Percentiles rank a stretch among this genome's conserved stretches.
Conservation (phyloP, 441 rosid genomes). For the Aquilaria agallochum region DNA sequence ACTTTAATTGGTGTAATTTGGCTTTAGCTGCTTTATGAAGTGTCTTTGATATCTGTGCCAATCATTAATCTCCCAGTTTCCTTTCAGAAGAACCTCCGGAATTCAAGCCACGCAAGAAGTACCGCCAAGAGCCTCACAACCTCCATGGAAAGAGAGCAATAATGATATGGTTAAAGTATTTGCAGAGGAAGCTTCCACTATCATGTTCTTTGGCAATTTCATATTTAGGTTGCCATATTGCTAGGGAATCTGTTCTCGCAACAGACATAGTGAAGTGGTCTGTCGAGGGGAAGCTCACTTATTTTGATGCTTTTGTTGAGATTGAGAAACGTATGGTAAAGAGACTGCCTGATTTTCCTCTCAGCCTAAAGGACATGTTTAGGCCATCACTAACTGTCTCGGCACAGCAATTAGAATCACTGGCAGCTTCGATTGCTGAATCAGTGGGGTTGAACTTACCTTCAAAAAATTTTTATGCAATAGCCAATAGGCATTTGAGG, state of each 20-base stretch:
- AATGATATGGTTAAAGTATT: conserved; percentile 52
- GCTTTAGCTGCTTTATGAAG: no score
- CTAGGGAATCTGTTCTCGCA: conserved; percentile 62
- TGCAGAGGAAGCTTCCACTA: conserved; percentile 51
- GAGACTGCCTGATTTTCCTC: conserved; percentile 54
- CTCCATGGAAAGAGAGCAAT: conserved; percentile 58
- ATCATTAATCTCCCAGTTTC: background rate
- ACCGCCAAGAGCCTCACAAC: conserved; percentile 47
- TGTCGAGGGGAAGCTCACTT: conserved; percentile 65
- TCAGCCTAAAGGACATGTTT: conserved; percentile 36
- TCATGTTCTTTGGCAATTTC: conserved; percentile 61
- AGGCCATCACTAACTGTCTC: conserved; percentile 44
- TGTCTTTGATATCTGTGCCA: no score
- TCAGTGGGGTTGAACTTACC: conserved; percentile 57
- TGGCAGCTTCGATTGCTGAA: conserved; percentile 62
- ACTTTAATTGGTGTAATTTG: no score
- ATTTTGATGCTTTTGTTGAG: conserved; percentile 51
- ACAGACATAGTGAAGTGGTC: conserved; percentile 72
- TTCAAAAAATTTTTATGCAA: conserved; percentile 61
- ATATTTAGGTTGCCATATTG: conserved; percentile 69
- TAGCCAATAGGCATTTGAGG: conserved; percentile 52
- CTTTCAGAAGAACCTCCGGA: conserved; percentile 37
- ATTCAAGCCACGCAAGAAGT: conserved; percentile 17
- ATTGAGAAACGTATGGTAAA: conserved; percentile 48
- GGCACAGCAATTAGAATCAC: conserved; percentile 50